Base-by-base conservation (phyloP, 2,329 filamentous ascomycete genomes). In the Diaporthe eres region DNA sequence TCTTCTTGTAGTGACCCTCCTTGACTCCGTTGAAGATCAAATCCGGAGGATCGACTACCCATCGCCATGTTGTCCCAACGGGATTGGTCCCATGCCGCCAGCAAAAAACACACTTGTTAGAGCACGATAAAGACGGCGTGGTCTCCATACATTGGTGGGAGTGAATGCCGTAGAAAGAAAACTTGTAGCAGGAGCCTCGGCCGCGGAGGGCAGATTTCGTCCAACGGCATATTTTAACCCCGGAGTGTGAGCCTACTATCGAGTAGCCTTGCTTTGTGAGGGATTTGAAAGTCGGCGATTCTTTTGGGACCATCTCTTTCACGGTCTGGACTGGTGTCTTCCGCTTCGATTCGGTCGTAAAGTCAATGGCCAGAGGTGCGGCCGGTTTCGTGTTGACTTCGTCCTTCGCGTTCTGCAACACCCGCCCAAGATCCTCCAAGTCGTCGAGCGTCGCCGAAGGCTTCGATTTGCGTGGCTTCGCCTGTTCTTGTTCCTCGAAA, bases 101-200 rank as follows among this genome's bases (percentile, higher is more conserved):
- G 89, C 96, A 99, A 85, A 98, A 99, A 79, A 99, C 95, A 84
- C 97, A 98, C 84, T 99, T 98, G 87, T 98, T 98, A 77, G 94
- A 97, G 88, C 96, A 99, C 13, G 95, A 98, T 5, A 99, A 90
- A 0, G 96, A 98, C 0, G 96, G 96, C 0, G 96, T 98, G 2
- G 96, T 96, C 85, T 99, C 96, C 97, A 99, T 99, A 85, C 96
- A 99, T 77, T 98, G 93, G 82, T 99, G 97, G 0, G 96, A 98
- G 78, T 94, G 92, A 84, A 99, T 99, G 67, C 96, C 96, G 84
- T 99, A 99, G 84, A 99, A 98, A 0, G 95, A 98, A 85, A 92
- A 98, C 82, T 99, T 98, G 89, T 99, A 99, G 87, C 96, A 99
- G 34, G 95, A 98, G 6, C 96, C 97, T 55, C 96, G 93, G 17